Percentiles rank a stretch among this genome's conserved stretches.
phyloP scores from a whole-genome alignment of 179 eudicot species.

The Drosera spatulata region DNA sequence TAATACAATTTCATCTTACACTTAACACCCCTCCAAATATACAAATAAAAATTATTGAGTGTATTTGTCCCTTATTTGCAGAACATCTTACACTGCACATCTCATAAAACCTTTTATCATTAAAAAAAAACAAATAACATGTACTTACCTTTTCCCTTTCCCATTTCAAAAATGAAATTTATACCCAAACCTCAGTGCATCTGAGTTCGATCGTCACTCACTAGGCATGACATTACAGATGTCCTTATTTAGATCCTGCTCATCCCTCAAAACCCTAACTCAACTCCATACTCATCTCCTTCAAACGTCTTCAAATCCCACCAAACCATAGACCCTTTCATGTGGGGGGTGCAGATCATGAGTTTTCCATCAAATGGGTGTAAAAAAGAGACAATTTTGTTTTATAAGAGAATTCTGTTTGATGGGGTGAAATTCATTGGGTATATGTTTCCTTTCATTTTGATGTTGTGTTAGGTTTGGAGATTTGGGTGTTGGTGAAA shows the following conservation, averaged over 20 bases:
- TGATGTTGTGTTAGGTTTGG: slow-evolving; percentile 35
- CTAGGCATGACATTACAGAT: slow-evolving; percentile 44
- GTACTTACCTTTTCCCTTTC: no score
- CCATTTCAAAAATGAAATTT: no score
- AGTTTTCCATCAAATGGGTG: slow-evolving; percentile 30
- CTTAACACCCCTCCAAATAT: no score
- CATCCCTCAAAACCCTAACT: slow-evolving; percentile 24
- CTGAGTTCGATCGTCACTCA: no score
- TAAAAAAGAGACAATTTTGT: slow-evolving; percentile 24
- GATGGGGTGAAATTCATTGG: slow-evolving; percentile 13
- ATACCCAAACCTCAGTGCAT: no score
- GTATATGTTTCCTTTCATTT: slow-evolving; percentile 33
- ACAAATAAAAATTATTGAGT: no score
- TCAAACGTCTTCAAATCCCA: slow-evolving; percentile 24
- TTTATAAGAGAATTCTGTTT: slow-evolving; percentile 29
- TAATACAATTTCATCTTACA: no score
- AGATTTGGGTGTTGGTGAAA: slow-evolving; percentile 28
- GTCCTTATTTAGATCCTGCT: slow-evolving; percentile 43
- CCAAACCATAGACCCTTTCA: slow-evolving; percentile 42
- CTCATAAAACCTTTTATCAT: no score
- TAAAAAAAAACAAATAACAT: no score
- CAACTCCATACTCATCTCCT: slow-evolving; percentile 48
- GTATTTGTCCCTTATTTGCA: no score
- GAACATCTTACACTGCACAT: no score
- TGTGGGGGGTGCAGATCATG: slow-evolving; percentile 48